Conservation (phyloP, 345 rosid species). For the Camelina hispida region DNA sequence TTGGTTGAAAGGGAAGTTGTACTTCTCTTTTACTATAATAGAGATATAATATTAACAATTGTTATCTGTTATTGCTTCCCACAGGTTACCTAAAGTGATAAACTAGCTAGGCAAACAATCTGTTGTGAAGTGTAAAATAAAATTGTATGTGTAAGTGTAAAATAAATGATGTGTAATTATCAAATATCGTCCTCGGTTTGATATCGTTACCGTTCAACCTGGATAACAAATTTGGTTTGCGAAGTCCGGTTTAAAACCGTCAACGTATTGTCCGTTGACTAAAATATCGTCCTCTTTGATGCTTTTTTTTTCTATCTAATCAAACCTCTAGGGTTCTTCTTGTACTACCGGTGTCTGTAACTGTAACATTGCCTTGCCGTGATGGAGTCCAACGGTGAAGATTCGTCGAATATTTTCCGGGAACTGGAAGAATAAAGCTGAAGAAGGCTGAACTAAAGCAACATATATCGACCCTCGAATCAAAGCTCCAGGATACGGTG, state of each 20-base stretch:
- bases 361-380: neutral
- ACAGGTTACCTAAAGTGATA: too few species aligned
- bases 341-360: neutral
- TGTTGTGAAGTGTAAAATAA: too few species aligned
- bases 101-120: too few species aligned
- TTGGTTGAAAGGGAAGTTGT: too few species aligned
- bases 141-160: too few species aligned
- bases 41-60: too few species aligned
- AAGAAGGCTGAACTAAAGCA: conserved; percentile 59
- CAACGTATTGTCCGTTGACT: conserved; percentile 26
- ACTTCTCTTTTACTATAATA: too few species aligned
- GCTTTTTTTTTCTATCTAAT: neutral
- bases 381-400: conserved; percentile 50
- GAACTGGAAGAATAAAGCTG: conserved; percentile 56
- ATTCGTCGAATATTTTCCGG: conserved; percentile 42
- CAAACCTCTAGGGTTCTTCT: conserved; percentile 19
- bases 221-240: neutral
- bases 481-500: conserved; percentile 56
- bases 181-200: too few species aligned
- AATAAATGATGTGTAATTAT: too few species aligned
- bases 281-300: neutral
- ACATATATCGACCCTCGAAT: conserved; percentile 67
- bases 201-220: neutral
- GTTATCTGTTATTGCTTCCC: too few species aligned
- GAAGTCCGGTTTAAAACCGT: conserved; percentile 7